A percentile compares a stretch with the other conserved stretches of the same genome.
Conservation (phyloP, 2,329 filamentous ascomycete species). For the Aspergillus ochraceoroseus region DNA sequence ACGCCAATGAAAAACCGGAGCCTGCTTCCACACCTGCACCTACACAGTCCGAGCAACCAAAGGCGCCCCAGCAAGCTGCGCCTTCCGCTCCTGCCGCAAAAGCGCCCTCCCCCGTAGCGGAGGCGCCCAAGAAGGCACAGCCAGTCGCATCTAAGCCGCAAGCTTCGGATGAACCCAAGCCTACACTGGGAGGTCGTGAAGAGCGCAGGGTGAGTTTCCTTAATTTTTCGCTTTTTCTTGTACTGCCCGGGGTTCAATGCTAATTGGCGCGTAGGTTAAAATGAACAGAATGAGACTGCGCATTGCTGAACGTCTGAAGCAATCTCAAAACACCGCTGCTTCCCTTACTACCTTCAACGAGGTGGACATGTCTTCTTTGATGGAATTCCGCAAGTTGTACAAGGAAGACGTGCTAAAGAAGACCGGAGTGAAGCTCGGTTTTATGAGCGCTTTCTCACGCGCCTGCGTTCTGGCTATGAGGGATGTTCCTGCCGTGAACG, state of each 20-base stretch:
- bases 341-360: slow-evolving; percentile 98
- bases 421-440: slow-evolving; percentile 95
- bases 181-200: slow-evolving; percentile 65
- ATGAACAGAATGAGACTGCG: slow-evolving; percentile 99
- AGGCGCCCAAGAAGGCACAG: slow-evolving; percentile 20
- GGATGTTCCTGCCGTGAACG: slow-evolving; percentile 90
- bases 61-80: slow-evolving; percentile 21
- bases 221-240: slow-evolving; percentile 3
- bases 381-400: slow-evolving; percentile 96
- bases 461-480: slow-evolving; percentile 89
- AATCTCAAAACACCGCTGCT: slow-evolving; percentile 96
- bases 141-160: slow-evolving; percentile 22
- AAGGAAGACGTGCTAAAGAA: slow-evolving; percentile 96
- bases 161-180: slow-evolving; percentile 21
- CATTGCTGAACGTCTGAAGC: slow-evolving; percentile 96
- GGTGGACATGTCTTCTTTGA: slow-evolving; percentile 96
- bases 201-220: slow-evolving; percentile 71
- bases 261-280: slow-evolving; percentile 64
- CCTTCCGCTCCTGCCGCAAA: slow-evolving; percentile 30
- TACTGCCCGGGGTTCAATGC: background rate
- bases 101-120: slow-evolving; percentile 38
- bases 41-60: slow-evolving; percentile 28
- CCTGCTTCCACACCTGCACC: slow-evolving; percentile 47
- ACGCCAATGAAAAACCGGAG: slow-evolving; percentile 56
- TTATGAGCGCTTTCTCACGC: slow-evolving; percentile 96